These are phyloP conservation scores for Cavenderia fasciculata DNA, from an alignment of 78 protist species.

Conservation along the genomic window DNA sequence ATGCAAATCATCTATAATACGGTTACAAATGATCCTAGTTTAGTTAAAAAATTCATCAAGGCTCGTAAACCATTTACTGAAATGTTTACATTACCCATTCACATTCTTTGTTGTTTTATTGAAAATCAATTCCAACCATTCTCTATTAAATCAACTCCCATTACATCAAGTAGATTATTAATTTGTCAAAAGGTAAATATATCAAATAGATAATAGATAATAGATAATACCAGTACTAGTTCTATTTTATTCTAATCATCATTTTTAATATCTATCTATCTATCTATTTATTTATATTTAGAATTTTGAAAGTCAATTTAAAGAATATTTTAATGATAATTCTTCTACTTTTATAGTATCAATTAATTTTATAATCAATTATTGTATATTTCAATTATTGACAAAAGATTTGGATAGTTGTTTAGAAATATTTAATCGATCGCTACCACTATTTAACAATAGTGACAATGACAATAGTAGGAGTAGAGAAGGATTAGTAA, in stretches of 20 bases:
- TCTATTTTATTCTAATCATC: no score
- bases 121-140: slow-evolving; percentile 8
- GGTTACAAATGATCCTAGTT: slow-evolving; percentile 1
- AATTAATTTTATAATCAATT: no score
- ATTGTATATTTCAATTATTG: slow-evolving; percentile 1
- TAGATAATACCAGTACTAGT: no score
- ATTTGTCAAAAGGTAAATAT: background rate
- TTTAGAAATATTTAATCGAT: background rate
- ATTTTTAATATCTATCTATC: no score
- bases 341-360: no score
- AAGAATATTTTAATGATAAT: no score
- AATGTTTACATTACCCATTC: slow-evolving; percentile 23
- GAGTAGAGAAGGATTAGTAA: background rate
- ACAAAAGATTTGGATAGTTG: background rate
- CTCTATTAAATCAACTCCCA: background rate
- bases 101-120: slow-evolving; percentile 27
- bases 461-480: no score
- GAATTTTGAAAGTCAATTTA: no score
- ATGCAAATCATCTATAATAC: slow-evolving; percentile 3
- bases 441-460: no score
- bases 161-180: background rate
- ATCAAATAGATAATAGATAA: no score
- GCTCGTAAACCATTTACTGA: background rate
- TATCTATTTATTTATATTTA: no score
- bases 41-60: slow-evolving; percentile 29